Base-by-base conservation (phyloP, 169 alveolate genomes). In the Eimeria zaria region DNA sequence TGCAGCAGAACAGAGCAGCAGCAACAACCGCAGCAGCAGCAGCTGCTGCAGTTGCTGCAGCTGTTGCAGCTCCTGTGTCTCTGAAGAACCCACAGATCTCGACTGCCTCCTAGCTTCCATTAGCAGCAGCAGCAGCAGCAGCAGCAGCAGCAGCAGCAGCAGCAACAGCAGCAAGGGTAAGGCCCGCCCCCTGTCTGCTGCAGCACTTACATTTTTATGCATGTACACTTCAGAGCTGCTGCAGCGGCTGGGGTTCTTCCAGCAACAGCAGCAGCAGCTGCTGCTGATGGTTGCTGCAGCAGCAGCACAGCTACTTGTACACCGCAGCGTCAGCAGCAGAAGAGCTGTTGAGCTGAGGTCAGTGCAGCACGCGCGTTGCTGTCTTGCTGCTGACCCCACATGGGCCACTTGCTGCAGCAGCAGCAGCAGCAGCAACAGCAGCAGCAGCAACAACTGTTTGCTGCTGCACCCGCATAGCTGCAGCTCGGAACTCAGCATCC, bases 1-100 rank as follows among this genome's bases (percentile, higher is more conserved):
- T 27, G 76, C 76, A 20, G 76, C 76, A 30, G 36, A 9, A 64
- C 8, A 16, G 33, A 8, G 33, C 39, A 64, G 76, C 76, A 64
- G 76, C 76, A 64, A 30, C 76, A 64, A 30, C 76, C 11, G 76
- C 76, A 64, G 76, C 76, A 64, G 76, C 76, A 64, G 39, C 33
- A 64, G 76, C 76, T 9, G 74, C 74, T 16, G 39, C 76, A 20
- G 76, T 30, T 27, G 36, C 76, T 64, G 36, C 76, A 20, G 39
- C 76, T 27, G 76, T 30, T 27, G 76, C 76, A 20, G 76, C 36
- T 14, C 36, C 76, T 8, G n/a, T 22, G 36, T 30, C 76, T 64
- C 36, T 30, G 36, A 30, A 14, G 36, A 30, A 22, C n/a, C 41
- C 33, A 64, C 41, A 2, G 76, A 64, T 2, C 36, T 64, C 33